Base-by-base conservation (phyloP, 192 early-diverging fungal species). In the Gryganskiella cystojenkinii region DNA sequence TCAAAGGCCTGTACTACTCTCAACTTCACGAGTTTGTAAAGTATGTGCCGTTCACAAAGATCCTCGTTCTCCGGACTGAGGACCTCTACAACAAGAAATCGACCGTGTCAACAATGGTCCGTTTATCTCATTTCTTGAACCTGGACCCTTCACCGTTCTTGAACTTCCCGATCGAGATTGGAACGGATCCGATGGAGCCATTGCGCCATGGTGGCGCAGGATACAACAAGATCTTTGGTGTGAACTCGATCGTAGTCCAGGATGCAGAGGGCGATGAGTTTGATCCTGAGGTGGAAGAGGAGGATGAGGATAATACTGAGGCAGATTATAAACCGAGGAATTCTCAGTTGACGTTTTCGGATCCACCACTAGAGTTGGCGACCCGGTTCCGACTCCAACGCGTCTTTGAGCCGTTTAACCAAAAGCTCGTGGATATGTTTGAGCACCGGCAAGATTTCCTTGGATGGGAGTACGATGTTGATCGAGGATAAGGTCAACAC, bases 401-500 rank as follows among this genome's bases (percentile, higher is more conserved):
- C 4, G 72, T 86, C 17, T 86, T 86, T 63, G 64, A 80, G 52
- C 78, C 73, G 0, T 70, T 86, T 19, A 86, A 86, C 55, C 67
- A 83, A 27, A 79, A 72, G 52, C 43, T 86, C 19, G 42, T 80
- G 5, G 80, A 80, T 33, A 79, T 84, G 71, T 84, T 86, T 71
- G 84, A 86, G 47, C 59, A 67, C 31, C 67, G 70, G 11, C 73
- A 84, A 22, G 69, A 83, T 34, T 86, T 86, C 67, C 64, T 57
- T n/a, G 79, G 72, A 47, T 86, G 84, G 84, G 80, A 81, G 46
- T 86, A 86, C 55, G 84, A 86, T 61, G 84, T 86, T 14, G 84
- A 85, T 35, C 63, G 84, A 28, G 84, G 84, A 52, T 85, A 74
- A 72, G n/a, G n/a, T n/a, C n/a, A n/a, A n/a, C n/a, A n/a, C n/a